A percentile compares a stretch with the other conserved stretches of the same genome.
These are phyloP conservation scores for Talaromyces verruculosus DNA, from an alignment of 2,329 filamentous ascomycete genomes.

Conservation along the genomic window DNA sequence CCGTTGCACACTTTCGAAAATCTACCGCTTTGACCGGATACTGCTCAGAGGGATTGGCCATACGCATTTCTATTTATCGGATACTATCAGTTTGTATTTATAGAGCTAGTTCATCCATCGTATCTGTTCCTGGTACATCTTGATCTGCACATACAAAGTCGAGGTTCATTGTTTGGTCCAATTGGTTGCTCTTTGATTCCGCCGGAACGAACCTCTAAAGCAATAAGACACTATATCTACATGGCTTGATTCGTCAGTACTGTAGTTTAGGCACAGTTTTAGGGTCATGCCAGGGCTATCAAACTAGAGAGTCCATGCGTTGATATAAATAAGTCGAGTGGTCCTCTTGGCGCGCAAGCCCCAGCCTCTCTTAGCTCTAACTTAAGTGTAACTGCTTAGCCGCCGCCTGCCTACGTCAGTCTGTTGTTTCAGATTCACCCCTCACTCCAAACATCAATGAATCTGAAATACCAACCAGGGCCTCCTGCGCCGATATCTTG, in stretches of 20 bases:
- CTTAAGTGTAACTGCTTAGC: background rate
- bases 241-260: background rate
- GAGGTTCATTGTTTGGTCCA: background rate
- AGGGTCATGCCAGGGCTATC: background rate
- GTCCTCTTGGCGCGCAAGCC: slow-evolving; percentile 16
- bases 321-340: background rate
- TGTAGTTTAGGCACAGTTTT: background rate
- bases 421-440: slow-evolving; percentile 22
- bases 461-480: background rate
- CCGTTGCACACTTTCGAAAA: background rate
- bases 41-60: background rate
- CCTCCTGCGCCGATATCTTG: background rate
- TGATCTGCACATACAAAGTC: background rate
- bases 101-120: background rate
- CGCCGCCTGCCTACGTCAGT: slow-evolving; percentile 20
- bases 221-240: background rate
- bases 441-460: slow-evolving; percentile 18
- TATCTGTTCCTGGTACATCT: background rate
- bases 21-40: background rate
- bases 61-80: background rate
- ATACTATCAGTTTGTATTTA: background rate
- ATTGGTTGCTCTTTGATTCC: background rate
- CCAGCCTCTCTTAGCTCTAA: background rate
- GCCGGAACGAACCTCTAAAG: background rate
- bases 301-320: background rate